These are phyloP conservation scores for Elasticomyces elasticus DNA, from an alignment of 495 filamentous ascomycete genomes.

Conservation along the genomic window DNA sequence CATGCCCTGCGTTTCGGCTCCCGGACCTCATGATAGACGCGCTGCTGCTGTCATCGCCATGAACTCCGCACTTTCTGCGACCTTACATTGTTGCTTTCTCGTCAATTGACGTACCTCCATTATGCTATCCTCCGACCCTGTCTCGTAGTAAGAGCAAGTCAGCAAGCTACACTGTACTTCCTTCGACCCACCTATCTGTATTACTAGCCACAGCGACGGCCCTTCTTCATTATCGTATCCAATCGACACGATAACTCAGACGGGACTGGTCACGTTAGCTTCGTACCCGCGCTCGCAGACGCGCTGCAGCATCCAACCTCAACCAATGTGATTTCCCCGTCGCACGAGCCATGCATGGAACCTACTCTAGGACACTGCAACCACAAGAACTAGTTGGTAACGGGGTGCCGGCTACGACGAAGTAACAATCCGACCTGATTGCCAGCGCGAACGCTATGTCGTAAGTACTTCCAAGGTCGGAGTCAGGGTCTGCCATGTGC, in stretches of 20 bases:
- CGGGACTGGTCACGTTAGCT: neutral
- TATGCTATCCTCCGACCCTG: neutral
- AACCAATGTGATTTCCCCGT: slow-evolving; percentile 2
- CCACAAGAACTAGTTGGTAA: neutral
- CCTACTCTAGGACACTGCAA: neutral
- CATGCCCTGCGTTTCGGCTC: neutral
- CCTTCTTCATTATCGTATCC: neutral
- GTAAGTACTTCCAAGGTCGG: slow-evolving; percentile 1
- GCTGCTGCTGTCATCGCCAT: neutral
- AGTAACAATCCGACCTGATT: neutral
- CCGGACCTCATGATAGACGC: neutral
- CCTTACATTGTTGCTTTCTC: neutral
- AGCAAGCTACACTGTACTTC: neutral
- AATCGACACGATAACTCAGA: neutral
- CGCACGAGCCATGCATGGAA: neutral
- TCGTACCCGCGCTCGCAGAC: neutral
- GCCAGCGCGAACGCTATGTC: slow-evolving; percentile 12
- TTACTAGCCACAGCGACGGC: neutral
- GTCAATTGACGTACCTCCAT: neutral
- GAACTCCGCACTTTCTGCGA: neutral
- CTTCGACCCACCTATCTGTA: neutral
- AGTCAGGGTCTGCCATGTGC: neutral
- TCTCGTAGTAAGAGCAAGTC: neutral
- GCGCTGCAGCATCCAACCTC: neutral
- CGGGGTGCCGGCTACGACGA: neutral